These are phyloP conservation scores for Cyberlindnera maclurae DNA, from an alignment of 805 yeast species.

Conservation along the genomic window DNA sequence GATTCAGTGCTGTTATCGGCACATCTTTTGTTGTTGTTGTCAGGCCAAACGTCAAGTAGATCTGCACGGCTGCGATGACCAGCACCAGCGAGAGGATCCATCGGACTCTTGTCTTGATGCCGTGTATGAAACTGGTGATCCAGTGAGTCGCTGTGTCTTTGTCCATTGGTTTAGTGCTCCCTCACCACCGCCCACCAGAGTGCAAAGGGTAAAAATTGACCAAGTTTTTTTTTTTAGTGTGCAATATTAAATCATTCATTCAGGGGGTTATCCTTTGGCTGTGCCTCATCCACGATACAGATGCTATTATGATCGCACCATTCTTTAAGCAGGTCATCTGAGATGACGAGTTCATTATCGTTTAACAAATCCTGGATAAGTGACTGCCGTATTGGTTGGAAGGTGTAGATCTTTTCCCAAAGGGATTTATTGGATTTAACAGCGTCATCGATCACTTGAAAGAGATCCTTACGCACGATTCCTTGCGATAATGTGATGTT, in stretches of 20 bases:
- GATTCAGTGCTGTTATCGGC: too few species aligned
- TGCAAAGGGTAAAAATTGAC: too few species aligned
- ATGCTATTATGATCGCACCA: constrained; percentile 24
- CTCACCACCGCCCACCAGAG: too few species aligned
- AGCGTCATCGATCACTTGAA: constrained; percentile 11
- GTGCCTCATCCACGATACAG: constrained; percentile 13
- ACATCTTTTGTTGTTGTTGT: too few species aligned
- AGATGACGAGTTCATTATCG: constrained; percentile 6
- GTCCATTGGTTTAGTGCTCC: too few species aligned
- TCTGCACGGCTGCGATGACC: too few species aligned
- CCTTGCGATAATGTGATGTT: constrained; percentile 17
- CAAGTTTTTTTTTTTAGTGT: too few species aligned
- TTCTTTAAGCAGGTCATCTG: constrained; percentile 10
- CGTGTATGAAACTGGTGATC: too few species aligned
- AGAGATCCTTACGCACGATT: constrained; percentile 18
- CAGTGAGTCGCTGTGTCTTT: too few species aligned
- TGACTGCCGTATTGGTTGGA: constrained; percentile 15
- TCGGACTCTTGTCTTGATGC: too few species aligned
- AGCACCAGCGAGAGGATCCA: too few species aligned
- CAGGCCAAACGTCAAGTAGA: too few species aligned
- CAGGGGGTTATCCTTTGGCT: background rate
- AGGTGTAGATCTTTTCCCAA: constrained; percentile 18
- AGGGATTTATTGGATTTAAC: constrained; percentile 5
- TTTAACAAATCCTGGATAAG: constrained; percentile 5
- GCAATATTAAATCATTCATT: background rate